Evolutionary conservation across 2,329 filamentous ascomycete species (phyloP).

Genomic region (Pseudocercospora macadamiae): DNA sequence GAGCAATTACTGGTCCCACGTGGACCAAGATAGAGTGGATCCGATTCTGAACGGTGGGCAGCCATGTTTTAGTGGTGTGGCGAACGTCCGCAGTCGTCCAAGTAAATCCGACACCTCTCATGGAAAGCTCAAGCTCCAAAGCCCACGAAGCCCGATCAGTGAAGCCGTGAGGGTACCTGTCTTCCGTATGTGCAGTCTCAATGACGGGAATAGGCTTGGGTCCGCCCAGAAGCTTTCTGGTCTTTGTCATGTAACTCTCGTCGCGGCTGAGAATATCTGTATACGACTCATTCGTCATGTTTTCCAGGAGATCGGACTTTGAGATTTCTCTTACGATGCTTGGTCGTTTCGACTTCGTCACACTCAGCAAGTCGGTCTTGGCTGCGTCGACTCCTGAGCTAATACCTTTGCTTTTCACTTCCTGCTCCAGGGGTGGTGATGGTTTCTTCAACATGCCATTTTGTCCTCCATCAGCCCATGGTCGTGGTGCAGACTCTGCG

Average conservation of each 20-base stretch:
- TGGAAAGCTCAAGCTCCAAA: constrained; percentile 48
- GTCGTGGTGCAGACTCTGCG: constrained; percentile 19
- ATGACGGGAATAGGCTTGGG: constrained; percentile 38
- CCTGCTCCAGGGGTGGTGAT: constrained; percentile 2
- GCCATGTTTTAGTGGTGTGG: constrained; percentile 49
- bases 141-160: constrained; percentile 49
- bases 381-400: constrained; percentile 9
- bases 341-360: constrained; percentile 11
- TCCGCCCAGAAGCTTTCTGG: constrained; percentile 27
- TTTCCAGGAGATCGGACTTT: constrained; percentile 29
- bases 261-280: constrained; percentile 26
- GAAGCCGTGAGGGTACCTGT: constrained; percentile 44
- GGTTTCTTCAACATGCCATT: constrained; percentile 24
- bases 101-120: constrained; percentile 50
- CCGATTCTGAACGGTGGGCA: constrained; percentile 45
- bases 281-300: constrained; percentile 31
- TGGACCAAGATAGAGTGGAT: constrained; percentile 46
- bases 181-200: constrained; percentile 45
- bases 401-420: constrained; percentile 3
- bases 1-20: constrained; percentile 42
- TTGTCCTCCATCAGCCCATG: constrained; percentile 25
- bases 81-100: constrained; percentile 51
- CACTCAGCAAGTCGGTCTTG: constrained; percentile 9
- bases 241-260: constrained; percentile 25
- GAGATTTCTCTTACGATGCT: constrained; percentile 22